phyloP scores from a whole-genome alignment of 2,329 filamentous ascomycete species.

The Penicillium sp. region DNA sequence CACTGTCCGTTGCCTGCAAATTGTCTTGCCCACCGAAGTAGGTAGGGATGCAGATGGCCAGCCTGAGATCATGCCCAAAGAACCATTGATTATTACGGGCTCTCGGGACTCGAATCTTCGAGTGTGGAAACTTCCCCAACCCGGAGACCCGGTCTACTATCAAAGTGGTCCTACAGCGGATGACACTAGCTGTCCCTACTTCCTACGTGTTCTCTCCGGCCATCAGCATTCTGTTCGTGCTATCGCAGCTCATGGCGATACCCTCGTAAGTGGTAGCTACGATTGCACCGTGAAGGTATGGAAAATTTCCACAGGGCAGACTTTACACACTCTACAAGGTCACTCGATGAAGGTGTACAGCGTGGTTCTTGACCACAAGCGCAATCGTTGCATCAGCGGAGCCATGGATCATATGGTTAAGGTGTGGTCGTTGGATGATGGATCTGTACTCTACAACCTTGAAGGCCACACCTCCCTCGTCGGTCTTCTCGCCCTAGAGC shows the following conservation, averaged over 20 bases:
- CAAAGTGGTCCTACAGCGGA: slow-evolving; percentile 72
- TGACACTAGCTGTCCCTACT: slow-evolving; percentile 85
- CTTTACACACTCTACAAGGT: slow-evolving; percentile 77
- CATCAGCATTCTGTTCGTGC: slow-evolving; percentile 93
- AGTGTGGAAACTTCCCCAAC: slow-evolving; percentile 88
- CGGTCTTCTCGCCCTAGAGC: slow-evolving; percentile 82
- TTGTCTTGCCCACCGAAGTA: slow-evolving; percentile 80
- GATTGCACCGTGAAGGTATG: slow-evolving; percentile 93
- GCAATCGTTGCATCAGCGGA: slow-evolving; percentile 93
- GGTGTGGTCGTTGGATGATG: slow-evolving; percentile 91
- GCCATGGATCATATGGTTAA: slow-evolving; percentile 99
- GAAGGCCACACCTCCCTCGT: slow-evolving; percentile 93
- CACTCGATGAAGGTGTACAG: slow-evolving; percentile 95
- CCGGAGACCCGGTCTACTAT: slow-evolving; percentile 72
- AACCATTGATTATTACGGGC: slow-evolving; percentile 94
- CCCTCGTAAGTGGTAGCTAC: slow-evolving; percentile 95
- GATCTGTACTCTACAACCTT: slow-evolving; percentile 79
- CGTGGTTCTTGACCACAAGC: slow-evolving; percentile 86
- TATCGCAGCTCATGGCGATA: slow-evolving; percentile 92
- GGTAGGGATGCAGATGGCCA: slow-evolving; percentile 69
- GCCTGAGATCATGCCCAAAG: slow-evolving; percentile 84
- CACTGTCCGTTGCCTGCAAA: slow-evolving; percentile 92
- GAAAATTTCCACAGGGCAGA: slow-evolving; percentile 94
- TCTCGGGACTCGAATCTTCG: slow-evolving; percentile 91
- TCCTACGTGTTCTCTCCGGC: slow-evolving; percentile 79